These are phyloP conservation scores for Lactarius trivialis DNA, from an alignment of 768 basidiomycete species.

Conservation along the genomic window DNA sequence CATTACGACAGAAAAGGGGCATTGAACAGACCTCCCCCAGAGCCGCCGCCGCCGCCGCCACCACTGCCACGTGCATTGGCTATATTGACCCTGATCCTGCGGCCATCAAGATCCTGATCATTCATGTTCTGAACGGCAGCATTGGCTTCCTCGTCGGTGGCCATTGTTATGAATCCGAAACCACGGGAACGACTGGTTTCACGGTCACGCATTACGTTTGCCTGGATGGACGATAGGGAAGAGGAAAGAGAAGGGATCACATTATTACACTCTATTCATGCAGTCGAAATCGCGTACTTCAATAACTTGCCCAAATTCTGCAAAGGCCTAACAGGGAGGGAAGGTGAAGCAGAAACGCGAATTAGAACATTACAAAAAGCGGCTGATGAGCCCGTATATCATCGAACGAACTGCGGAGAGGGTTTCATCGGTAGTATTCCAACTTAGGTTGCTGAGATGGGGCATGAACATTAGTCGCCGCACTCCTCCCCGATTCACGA, in stretches of 20 bases:
- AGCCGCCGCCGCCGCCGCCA: conserved; percentile 35
- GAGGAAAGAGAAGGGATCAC: conserved; percentile 22
- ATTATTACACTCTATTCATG: conserved; percentile 1
- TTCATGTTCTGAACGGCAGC: conserved; percentile 70
- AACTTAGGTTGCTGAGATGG: conserved; percentile 76
- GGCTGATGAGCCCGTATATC: conserved; percentile 34
- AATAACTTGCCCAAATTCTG: conserved; percentile 69
- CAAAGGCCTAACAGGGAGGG: conserved; percentile 61
- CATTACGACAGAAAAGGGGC: conserved; percentile 8
- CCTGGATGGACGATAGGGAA: conserved; percentile 40
- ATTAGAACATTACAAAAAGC: conserved; percentile 23
- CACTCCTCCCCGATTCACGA: conserved; percentile 30
- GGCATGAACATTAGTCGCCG: conserved; percentile 43
- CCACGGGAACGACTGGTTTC: conserved; percentile 95
- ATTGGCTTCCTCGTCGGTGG: conserved; percentile 56
- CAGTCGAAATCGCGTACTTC: conserved; percentile 70
- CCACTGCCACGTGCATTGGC: conserved; percentile 59
- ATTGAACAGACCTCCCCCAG: conserved; percentile 30
- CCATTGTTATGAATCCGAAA: conserved; percentile 90
- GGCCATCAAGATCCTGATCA: conserved; percentile 90
- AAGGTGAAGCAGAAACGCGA: conserved; percentile 45
- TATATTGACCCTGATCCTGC: conserved; percentile 80
- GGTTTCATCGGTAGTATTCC: conserved; percentile 91
- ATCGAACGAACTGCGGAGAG: conserved; percentile 76
- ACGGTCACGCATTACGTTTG: conserved; percentile 96